These are phyloP conservation scores for Akanthomyces muscarius DNA, from an alignment of 2,329 filamentous ascomycete species.

Conservation along the genomic window DNA sequence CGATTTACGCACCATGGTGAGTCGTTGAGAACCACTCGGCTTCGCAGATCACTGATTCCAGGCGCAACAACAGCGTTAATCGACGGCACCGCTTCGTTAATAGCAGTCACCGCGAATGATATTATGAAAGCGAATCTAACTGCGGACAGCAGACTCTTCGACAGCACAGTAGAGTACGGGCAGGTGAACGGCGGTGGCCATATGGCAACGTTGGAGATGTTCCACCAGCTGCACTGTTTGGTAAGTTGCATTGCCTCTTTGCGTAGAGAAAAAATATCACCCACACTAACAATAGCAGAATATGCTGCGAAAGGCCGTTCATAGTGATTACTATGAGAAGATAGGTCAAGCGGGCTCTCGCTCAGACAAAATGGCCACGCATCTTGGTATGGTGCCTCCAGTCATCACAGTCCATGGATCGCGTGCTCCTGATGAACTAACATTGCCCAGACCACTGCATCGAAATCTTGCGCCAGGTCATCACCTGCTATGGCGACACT, in stretches of 20 bases:
- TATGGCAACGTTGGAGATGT: not conserved
- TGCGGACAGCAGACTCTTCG: not conserved
- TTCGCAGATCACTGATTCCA: not conserved
- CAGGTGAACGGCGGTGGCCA: not conserved
- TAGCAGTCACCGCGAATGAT: not conserved
- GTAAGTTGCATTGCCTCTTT: not conserved
- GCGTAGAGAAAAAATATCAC: not conserved
- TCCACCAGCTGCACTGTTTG: conserved; percentile 5
- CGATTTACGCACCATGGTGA: not conserved
- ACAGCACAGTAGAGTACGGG: not conserved
- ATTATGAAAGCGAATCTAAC: not conserved
- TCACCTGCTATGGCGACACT: not conserved
- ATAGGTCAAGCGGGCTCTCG: not conserved
- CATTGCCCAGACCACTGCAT: conserved; percentile 15
- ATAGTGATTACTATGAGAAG: not conserved
- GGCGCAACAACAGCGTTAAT: not conserved
- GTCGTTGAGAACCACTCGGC: not conserved
- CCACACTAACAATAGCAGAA: not conserved
- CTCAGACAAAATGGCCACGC: not conserved
- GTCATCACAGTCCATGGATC: not conserved
- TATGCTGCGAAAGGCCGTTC: not conserved
- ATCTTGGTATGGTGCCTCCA: not conserved
- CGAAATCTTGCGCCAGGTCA: conserved; percentile 10
- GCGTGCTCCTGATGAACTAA: not conserved
- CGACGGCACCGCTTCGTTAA: not conserved